Evolutionary conservation across 371 early-diverging fungal genomes (phyloP).

Genomic region (Sporodiniella umbellata): DNA sequence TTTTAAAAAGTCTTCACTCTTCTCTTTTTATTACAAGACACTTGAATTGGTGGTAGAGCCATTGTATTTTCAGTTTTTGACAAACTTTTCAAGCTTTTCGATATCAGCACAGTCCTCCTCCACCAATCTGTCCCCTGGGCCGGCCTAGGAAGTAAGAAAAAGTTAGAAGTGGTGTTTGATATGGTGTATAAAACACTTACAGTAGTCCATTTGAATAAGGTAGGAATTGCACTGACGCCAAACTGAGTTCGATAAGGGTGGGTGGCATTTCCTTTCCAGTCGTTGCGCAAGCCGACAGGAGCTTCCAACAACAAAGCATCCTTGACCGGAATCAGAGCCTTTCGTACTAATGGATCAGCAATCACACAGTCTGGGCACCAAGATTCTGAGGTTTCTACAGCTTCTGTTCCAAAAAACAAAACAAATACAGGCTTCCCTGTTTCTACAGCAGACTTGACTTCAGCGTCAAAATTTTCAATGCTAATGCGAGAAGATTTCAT

Average conservation of each 20-base stretch:
- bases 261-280: constrained; percentile 52
- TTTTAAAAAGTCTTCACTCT: too few species aligned
- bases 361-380: constrained; percentile 64
- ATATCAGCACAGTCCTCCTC: constrained; percentile 50
- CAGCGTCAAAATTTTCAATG: constrained; percentile 32
- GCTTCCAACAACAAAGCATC: constrained; percentile 48
- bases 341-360: constrained; percentile 55
- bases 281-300: constrained; percentile 49
- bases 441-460: constrained; percentile 25
- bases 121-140: constrained; percentile 39
- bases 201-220: constrained; percentile 52
- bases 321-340: constrained; percentile 33
- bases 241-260: constrained; percentile 49
- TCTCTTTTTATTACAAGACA: too few species aligned
- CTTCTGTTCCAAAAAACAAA: constrained; percentile 43
- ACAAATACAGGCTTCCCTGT: constrained; percentile 36
- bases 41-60: neutral
- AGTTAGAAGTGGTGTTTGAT: neutral
- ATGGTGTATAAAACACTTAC: constrained; percentile 19
- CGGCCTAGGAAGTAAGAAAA: neutral
- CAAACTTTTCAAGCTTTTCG: constrained; percentile 38
- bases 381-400: constrained; percentile 45
- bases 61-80: constrained; percentile 8
- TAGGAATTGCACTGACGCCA: constrained; percentile 51
- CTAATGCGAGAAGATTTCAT: constrained; percentile 23